Evolutionary conservation across 352 stramenopile genomes (phyloP), one percentile per base, ranked within the genome.

Genomic region (Phytopythium vexans): DNA sequence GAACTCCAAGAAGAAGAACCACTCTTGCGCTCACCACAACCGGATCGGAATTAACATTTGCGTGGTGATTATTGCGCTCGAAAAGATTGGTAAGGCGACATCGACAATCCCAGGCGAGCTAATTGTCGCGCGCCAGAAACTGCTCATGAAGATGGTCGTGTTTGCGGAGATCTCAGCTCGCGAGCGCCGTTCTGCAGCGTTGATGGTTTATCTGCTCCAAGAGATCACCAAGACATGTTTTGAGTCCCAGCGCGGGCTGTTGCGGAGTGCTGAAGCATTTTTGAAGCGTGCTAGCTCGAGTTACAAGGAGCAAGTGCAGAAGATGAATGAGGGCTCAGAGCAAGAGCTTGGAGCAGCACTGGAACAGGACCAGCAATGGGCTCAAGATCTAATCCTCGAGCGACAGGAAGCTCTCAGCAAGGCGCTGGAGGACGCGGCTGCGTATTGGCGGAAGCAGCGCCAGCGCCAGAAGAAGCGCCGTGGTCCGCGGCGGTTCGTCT

Each of bases 1-100:
- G 55, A 46, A 52, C 3, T 48, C 52, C 31, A 62, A 35, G 48
- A 61, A 41, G 32, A 57, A 60, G n/a, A 51, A 66, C 10, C 21
- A 27, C 21, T 27, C 21, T 27, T 88, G 79, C 38, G 77, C 79
- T n/a, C 79, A 90, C 41, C 74, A 88, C 53, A 90, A 90, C 44
- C 74, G 79, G 2, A 77, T 88, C 33, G 75, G 74, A 0, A 78
- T 90, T 50, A 85, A 83, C 41, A 74, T 90, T 51, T 86, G 70
- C 51, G 63, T 90, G 41, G 79, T 88, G 46, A 64, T 90, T n/a
- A 52, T 90, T 11, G 77, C 79, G 3, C 49, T 90, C n/a, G 76
- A 80, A 48, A 64, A 76, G n/a, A 54, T 89, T 10, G 51, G 53
- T 3, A 58, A 50, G 14, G 53, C 33, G 6, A 51, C 42, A n/a